phyloP scores from a whole-genome alignment of 2,329 filamentous ascomycete genomes.

The Fusarium ramigenum region DNA sequence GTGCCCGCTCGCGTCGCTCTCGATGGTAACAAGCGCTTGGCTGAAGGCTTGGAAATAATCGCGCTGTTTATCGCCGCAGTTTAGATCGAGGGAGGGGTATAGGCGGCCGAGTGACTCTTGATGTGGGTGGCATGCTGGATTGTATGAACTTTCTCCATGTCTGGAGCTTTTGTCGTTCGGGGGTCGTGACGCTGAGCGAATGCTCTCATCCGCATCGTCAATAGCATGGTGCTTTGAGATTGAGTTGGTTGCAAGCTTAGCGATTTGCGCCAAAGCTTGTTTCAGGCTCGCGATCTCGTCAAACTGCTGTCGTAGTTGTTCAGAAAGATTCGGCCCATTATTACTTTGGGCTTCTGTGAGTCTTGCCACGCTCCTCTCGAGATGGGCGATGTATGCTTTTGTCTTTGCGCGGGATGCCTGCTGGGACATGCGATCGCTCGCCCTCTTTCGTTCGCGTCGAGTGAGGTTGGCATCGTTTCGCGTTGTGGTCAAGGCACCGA shows the following conservation, averaged over 20 bases:
- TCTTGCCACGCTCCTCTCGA: background rate
- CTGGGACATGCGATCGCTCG: background rate
- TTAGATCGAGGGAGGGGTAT: background rate
- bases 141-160: background rate
- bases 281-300: background rate
- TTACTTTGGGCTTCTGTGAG: rapidly evolving
- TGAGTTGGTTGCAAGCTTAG: background rate
- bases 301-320: background rate
- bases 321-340: rapidly evolving
- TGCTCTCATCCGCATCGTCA: rapidly evolving
- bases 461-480: rapidly evolving
- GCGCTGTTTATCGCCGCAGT: background rate
- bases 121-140: background rate
- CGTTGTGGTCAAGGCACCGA: background rate
- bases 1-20: rapidly evolving
- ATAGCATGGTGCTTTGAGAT: rapidly evolving
- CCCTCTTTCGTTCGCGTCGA: background rate
- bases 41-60: background rate
- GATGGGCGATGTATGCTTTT: background rate
- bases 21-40: background rate
- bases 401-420: background rate
- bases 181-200: background rate
- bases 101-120: background rate
- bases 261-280: background rate
- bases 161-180: rapidly evolving